Percentiles rank a stretch among this genome's conserved stretches.
These are phyloP conservation scores for Xylaria scruposa DNA, from an alignment of 495 filamentous ascomycete genomes.

Conservation along the genomic window DNA sequence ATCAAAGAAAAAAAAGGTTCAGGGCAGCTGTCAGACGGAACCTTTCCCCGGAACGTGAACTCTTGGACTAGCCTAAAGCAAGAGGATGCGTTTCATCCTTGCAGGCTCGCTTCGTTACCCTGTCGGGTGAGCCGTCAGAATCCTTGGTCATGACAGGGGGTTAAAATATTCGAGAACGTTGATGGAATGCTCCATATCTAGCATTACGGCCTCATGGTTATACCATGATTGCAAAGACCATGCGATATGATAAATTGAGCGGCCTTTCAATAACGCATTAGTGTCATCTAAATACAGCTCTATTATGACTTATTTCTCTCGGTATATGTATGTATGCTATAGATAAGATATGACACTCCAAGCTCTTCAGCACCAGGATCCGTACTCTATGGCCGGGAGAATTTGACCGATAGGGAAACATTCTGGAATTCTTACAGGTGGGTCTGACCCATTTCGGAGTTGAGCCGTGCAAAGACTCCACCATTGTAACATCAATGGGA, in stretches of 20 bases:
- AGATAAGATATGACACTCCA: background rate
- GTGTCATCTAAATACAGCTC: background rate
- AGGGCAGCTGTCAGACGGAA: conserved; percentile 25
- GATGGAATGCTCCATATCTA: background rate
- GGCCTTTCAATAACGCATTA: background rate
- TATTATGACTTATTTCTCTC: background rate
- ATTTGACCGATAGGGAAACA: conserved; percentile 22
- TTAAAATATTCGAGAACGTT: background rate
- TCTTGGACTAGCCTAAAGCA: conserved; percentile 15
- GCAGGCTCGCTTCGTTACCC: conserved; percentile 17
- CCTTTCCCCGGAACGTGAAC: conserved; percentile 25
- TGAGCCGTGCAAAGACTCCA: conserved; percentile 23
- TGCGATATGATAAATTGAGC: background rate
- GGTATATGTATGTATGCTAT: background rate
- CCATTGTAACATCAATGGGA: conserved; percentile 15
- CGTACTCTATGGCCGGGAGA: conserved; percentile 1
- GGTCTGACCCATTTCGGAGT: conserved; percentile 23
- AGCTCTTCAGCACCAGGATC: background rate
- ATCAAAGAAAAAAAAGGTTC: background rate
- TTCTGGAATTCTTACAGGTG: conserved; percentile 25
- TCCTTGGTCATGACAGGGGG: conserved; percentile 14
- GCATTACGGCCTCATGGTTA: background rate
- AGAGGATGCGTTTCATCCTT: conserved; percentile 21
- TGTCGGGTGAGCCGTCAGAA: conserved; percentile 16
- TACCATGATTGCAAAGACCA: background rate